Conservation (phyloP, 2,329 filamentous ascomycete genomes). For the Colletotrichum sp. region DNA sequence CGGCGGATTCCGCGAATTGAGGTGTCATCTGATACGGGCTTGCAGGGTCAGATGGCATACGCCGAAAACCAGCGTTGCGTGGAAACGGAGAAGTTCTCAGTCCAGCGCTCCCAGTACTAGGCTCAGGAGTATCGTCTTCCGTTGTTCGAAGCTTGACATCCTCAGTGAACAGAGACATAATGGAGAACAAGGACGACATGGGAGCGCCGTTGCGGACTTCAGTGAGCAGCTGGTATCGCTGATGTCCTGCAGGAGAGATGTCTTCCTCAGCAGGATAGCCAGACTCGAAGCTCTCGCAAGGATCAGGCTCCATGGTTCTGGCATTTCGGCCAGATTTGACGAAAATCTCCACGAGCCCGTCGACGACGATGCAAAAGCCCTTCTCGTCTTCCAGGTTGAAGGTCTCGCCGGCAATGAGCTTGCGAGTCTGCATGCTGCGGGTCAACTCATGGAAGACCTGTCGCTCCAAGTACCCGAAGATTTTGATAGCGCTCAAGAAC, state of each 20-base stretch:
- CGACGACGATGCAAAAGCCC: constrained; percentile 95
- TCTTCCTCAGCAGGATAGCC: constrained; percentile 69
- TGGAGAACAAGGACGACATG: constrained; percentile 98
- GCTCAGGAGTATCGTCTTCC: constrained; percentile 55
- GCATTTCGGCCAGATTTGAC: constrained; percentile 81
- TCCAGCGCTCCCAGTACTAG: neutral
- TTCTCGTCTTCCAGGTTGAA: constrained; percentile 96
- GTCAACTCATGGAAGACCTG: constrained; percentile 98
- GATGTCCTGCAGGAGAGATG: constrained; percentile 64
- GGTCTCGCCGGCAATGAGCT: constrained; percentile 94
- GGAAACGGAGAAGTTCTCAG: constrained; percentile 12
- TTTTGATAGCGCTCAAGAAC: constrained; percentile 97
- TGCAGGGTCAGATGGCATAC: constrained; percentile 18
- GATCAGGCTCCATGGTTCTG: constrained; percentile 34
- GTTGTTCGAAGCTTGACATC: constrained; percentile 82
- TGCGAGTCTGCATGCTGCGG: constrained; percentile 96
- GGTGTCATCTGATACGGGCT: constrained; percentile 18
- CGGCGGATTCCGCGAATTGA: neutral
- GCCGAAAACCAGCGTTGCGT: constrained; percentile 1
- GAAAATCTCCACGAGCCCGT: constrained; percentile 96
- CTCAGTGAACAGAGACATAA: constrained; percentile 95
- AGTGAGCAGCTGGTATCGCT: constrained; percentile 92
- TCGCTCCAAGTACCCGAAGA: constrained; percentile 95
- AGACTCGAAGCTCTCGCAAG: constrained; percentile 47
- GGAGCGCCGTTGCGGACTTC: constrained; percentile 98